These are phyloP conservation scores for Cunninghamia lanceolata DNA, from an alignment of 75 land plant genomes.

Conservation along the genomic window DNA sequence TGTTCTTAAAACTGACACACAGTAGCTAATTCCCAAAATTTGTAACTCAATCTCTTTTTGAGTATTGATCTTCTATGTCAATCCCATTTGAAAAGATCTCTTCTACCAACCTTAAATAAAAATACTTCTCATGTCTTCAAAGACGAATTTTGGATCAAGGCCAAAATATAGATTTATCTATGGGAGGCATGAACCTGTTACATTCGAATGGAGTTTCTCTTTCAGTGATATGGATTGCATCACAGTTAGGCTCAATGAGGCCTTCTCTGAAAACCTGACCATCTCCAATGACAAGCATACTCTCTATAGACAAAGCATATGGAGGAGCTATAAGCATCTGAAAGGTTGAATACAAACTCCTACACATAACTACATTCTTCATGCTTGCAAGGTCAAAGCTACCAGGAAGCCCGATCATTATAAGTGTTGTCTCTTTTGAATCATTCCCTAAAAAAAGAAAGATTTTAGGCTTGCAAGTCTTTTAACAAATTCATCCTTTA, in stretches of 20 bases:
- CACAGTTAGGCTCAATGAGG: conserved; percentile 69
- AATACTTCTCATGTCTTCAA: conserved; percentile 80
- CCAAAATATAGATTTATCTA: conserved; percentile 62
- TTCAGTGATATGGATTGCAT: conserved; percentile 88
- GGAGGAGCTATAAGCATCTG: conserved; percentile 70
- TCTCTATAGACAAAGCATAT: conserved; percentile 59
- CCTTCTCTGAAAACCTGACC: conserved; percentile 88
- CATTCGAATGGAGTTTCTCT: conserved; percentile 68
- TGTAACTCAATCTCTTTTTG: too few relatives aligned
- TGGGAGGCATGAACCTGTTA: conserved; percentile 83
- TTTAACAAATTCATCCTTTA: too few relatives aligned
- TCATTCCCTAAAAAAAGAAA: too few relatives aligned
- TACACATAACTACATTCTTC: conserved; percentile 64
- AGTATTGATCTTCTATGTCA: conserved; percentile 73
- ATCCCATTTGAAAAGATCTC: conserved; percentile 74
- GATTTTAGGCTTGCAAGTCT: too few relatives aligned
- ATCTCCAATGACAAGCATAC: conserved; percentile 90
- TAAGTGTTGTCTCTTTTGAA: too few relatives aligned
- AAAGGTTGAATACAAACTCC: conserved; percentile 68
- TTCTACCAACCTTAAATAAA: conserved; percentile 71
- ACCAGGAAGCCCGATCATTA: too few relatives aligned
- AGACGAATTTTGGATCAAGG: conserved; percentile 76
- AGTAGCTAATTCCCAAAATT: too few relatives aligned
- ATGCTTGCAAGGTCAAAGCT: conserved; percentile 35
- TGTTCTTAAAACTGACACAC: too few relatives aligned